These are phyloP conservation scores for Aurantiochytrium sp. DNA, from an alignment of 108 stramenopile genomes.

Conservation along the genomic window DNA sequence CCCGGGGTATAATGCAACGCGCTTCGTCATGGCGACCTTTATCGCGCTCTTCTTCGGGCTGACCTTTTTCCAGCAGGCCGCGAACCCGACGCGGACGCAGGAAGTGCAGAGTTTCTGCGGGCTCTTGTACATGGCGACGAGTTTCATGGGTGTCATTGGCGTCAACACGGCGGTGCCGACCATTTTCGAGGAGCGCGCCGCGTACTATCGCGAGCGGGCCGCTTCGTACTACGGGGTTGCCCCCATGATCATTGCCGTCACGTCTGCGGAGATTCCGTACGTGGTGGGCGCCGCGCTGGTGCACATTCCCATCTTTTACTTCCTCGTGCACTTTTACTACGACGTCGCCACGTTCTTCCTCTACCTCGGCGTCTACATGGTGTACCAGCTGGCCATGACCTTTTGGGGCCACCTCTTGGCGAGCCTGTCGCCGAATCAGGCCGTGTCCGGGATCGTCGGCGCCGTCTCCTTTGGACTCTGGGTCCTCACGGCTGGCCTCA, in stretches of 20 bases:
- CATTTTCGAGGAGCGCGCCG: slow-evolving; percentile 50
- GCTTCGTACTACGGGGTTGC: slow-evolving; percentile 43
- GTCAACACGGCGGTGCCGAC: slow-evolving; percentile 52
- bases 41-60: slow-evolving; percentile 52
- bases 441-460: background rate
- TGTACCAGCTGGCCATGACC: background rate
- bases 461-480: background rate
- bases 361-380: background rate
- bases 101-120: background rate
- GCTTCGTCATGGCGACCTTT: slow-evolving; percentile 36
- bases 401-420: background rate
- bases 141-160: slow-evolving; percentile 47
- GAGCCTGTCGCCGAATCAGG: background rate
- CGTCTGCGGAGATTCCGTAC: background rate
- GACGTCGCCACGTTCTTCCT: background rate
- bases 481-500: background rate
- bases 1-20: slow-evolving; percentile 51
- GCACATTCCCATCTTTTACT: slow-evolving; percentile 26
- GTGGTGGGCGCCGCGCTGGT: background rate
- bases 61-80: slow-evolving; percentile 19
- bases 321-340: background rate
- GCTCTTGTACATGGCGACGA: background rate
- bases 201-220: slow-evolving; percentile 58
- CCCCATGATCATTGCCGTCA: background rate
- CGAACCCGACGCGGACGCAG: background rate